phyloP scores from a whole-genome alignment of 2,329 filamentous ascomycete genomes.

The Diplodia intermedia region DNA sequence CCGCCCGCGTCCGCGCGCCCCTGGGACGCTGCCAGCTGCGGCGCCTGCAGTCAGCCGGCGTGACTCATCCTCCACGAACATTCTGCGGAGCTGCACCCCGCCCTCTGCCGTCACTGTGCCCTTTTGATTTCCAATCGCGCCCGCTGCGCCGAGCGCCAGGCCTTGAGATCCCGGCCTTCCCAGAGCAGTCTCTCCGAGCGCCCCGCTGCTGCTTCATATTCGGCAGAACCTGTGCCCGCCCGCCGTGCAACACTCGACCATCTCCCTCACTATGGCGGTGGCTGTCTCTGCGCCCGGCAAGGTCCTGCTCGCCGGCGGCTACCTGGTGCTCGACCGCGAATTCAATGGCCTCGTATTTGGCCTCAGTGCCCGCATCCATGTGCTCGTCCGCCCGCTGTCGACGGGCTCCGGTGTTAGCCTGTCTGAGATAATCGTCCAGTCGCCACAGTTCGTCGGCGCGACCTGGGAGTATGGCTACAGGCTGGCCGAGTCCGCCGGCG shows the following conservation, averaged over 20 bases:
- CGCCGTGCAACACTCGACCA: constrained; percentile 83
- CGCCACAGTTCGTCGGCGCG: constrained; percentile 87
- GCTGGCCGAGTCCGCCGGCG: constrained; percentile 72
- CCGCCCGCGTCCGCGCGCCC: constrained; percentile 23
- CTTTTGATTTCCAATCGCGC: constrained; percentile 23
- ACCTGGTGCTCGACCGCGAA: constrained; percentile 86
- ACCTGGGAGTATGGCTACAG: constrained; percentile 88
- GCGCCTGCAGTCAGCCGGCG: constrained; percentile 19
- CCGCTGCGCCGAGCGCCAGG: constrained; percentile 7
- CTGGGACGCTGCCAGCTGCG: constrained; percentile 10
- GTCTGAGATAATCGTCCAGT: constrained; percentile 81
- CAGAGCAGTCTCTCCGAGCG: constrained; percentile 15
- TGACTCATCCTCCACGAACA: constrained; percentile 31
- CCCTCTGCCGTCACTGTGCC: constrained; percentile 22
- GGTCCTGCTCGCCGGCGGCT: constrained; percentile 92
- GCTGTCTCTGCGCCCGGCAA: constrained; percentile 90
- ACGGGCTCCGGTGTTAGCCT: constrained; percentile 67
- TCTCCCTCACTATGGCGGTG: constrained; percentile 42
- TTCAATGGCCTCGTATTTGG: constrained; percentile 78
- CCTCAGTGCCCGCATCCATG: constrained; percentile 69
- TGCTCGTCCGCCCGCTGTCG: constrained; percentile 62
- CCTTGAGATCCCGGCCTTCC: constrained; percentile 23
- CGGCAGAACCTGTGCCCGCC: constrained; percentile 60
- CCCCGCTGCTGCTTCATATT: constrained; percentile 19
- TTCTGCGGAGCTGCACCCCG: constrained; percentile 30